Evolutionary conservation across 805 yeast species (phyloP).

Genomic region (Wickerhamomyces canadensis): DNA sequence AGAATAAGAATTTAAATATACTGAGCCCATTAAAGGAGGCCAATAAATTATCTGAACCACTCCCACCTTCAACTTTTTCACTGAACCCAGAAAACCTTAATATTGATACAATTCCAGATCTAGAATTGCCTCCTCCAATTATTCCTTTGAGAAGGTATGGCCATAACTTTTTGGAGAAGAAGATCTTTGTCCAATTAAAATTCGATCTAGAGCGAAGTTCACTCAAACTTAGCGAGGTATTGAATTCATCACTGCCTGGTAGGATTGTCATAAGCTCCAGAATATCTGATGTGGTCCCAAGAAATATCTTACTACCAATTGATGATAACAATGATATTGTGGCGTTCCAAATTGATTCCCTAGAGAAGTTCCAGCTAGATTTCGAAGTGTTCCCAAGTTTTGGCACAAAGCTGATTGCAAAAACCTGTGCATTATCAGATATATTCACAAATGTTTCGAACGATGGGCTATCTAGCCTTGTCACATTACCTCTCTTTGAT

Average conservation of each 20-base stretch:
- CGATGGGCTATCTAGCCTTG: conserved; percentile 33
- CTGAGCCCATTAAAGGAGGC: conserved; percentile 21
- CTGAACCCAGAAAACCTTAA: conserved; percentile 28
- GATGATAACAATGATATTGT: conserved; percentile 50
- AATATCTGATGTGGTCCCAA: conserved; percentile 78
- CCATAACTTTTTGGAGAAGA: conserved; percentile 89
- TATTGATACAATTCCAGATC: conserved; percentile 79
- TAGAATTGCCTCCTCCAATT: conserved; percentile 92
- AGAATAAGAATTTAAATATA: conserved; percentile 11
- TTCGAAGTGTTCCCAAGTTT: conserved; percentile 91
- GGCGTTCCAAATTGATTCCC: conserved; percentile 78
- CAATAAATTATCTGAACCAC: conserved; percentile 5
- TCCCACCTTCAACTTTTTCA: conserved; percentile 18
- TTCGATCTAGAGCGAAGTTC: conserved; percentile 49
- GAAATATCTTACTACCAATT: conserved; percentile 77
- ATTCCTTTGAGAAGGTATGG: conserved; percentile 92
- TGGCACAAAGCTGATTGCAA: conserved; percentile 89
- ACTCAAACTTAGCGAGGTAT: conserved; percentile 38
- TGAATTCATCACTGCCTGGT: conserved; percentile 54
- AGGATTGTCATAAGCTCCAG: conserved; percentile 77
- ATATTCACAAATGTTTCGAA: conserved; percentile 32
- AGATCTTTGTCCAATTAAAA: conserved; percentile 73
- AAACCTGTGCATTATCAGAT: conserved; percentile 70
- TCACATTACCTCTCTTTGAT: conserved; percentile 73
- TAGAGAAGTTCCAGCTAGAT: conserved; percentile 71